A percentile compares a stretch with the other conserved stretches of the same genome.
These are phyloP conservation scores for Kluyveromyces sp. DNA, from an alignment of 1,139 yeast species.

Conservation along the genomic window DNA sequence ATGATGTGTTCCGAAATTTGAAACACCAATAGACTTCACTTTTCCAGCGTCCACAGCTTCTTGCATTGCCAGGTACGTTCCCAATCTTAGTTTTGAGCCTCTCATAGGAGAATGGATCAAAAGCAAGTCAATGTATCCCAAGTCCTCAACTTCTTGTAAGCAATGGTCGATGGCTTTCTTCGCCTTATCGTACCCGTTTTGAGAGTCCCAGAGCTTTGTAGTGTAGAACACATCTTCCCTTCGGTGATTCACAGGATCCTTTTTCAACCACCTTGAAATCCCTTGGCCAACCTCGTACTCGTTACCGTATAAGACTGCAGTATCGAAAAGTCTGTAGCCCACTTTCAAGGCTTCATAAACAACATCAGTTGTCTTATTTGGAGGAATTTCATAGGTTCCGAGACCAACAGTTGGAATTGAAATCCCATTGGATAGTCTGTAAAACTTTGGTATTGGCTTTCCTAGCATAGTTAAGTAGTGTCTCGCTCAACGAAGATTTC, in stretches of 20 bases:
- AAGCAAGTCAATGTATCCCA: conserved; percentile 42
- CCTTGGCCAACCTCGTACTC: conserved; percentile 49
- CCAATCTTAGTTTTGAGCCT: conserved; percentile 45
- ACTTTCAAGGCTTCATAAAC: conserved; percentile 47
- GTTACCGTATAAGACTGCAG: conserved; percentile 53
- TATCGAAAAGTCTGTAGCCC: conserved; percentile 69
- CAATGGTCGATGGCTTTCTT: conserved; percentile 46
- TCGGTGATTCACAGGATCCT: conserved; percentile 38
- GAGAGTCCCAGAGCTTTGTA: conserved; percentile 56
- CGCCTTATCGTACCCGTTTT: conserved; percentile 55
- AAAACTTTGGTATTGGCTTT: conserved; percentile 11
- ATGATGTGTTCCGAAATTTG: conserved; percentile 60
- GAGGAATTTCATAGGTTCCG: conserved; percentile 49
- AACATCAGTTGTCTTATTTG: conserved; percentile 35
- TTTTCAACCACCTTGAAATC: conserved; percentile 46
- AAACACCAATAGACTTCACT: conserved; percentile 59
- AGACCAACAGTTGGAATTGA: conserved; percentile 52
- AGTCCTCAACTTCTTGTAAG: conserved; percentile 42
- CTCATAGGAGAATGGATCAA: conserved; percentile 57
- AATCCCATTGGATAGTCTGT: conserved; percentile 37
- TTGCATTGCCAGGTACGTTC: conserved; percentile 56
- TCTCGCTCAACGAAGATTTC: not conserved
- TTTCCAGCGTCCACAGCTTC: conserved; percentile 53
- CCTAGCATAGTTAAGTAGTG: not conserved
- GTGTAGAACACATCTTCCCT: conserved; percentile 64